phyloP scores from a whole-genome alignment of 2,329 filamentous ascomycete species.

The Diaporthe velutina region DNA sequence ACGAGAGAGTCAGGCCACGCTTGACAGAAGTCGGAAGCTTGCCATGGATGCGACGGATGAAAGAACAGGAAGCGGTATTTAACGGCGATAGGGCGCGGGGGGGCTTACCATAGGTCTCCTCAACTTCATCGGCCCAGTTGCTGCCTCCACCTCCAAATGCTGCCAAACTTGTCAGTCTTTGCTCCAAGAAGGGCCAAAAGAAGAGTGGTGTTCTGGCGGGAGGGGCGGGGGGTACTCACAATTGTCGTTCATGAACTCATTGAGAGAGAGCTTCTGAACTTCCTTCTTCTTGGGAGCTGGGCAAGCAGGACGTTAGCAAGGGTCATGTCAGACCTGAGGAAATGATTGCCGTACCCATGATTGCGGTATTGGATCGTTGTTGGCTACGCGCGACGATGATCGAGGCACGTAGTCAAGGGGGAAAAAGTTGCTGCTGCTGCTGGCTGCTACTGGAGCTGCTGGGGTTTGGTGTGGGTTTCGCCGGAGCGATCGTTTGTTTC shows the following conservation, averaged over 20 bases:
- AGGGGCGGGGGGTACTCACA: conserved; percentile 70
- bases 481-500: conserved; percentile 26
- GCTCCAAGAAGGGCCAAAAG: conserved; percentile 45
- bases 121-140: conserved; percentile 99
- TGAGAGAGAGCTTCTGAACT: conserved; percentile 96
- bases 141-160: conserved; percentile 65
- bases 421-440: conserved; percentile 32
- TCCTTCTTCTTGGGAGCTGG: conserved; percentile 93
- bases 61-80: conserved; percentile 15
- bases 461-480: conserved; percentile 38
- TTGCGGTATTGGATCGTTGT: conserved; percentile 61
- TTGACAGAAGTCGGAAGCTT: not conserved
- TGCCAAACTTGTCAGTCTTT: conserved; percentile 48
- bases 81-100: conserved; percentile 34
- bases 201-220: conserved; percentile 29
- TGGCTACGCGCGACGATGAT: conserved; percentile 60
- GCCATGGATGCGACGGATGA: not conserved
- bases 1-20: not conserved
- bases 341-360: conserved; percentile 64
- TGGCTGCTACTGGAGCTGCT: conserved; percentile 12
- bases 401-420: conserved; percentile 40
- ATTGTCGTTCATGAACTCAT: conserved; percentile 93
- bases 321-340: conserved; percentile 40
- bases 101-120: conserved; percentile 83
- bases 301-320: conserved; percentile 58